Conservation (phyloP, 108 stramenopile genomes). For the Hondaea fermentalgiana region DNA sequence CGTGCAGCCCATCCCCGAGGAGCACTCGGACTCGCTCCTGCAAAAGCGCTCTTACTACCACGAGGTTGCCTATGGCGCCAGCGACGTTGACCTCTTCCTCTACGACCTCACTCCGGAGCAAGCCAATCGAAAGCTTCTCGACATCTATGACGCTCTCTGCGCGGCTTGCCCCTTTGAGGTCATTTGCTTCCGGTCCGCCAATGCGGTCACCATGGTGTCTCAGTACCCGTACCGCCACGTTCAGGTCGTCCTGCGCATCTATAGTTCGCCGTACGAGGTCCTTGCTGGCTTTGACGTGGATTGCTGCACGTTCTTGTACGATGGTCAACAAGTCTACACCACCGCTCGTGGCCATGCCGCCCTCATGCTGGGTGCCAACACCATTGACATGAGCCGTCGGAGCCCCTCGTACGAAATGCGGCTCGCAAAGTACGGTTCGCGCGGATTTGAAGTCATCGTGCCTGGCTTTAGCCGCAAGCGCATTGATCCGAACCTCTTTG, state of each 20-base stretch:
- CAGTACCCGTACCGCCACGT: slow-evolving; percentile 47
- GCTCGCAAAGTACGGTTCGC: slow-evolving; percentile 44
- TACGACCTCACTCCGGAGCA: slow-evolving; percentile 35
- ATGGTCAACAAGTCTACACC: slow-evolving; percentile 33
- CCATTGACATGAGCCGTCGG: slow-evolving; percentile 40
- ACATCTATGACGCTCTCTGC: slow-evolving; percentile 41
- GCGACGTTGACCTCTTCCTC: slow-evolving; percentile 42
- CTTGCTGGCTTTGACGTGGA: slow-evolving; percentile 49
- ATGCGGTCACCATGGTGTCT: slow-evolving; percentile 38
- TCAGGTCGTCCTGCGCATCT: slow-evolving; percentile 42
- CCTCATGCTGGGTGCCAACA: slow-evolving; percentile 38
- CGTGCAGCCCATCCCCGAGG: slow-evolving; percentile 29
- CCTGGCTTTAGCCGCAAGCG: not conserved
- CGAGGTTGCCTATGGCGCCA: slow-evolving; percentile 19
- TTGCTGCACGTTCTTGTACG: slow-evolving; percentile 37
- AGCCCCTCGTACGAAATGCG: slow-evolving; percentile 49
- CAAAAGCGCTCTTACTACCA: slow-evolving; percentile 25
- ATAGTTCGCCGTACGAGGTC: slow-evolving; percentile 42
- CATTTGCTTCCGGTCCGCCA: slow-evolving; percentile 27
- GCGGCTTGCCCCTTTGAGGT: slow-evolving; percentile 37
- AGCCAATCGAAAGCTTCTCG: slow-evolving; percentile 28
- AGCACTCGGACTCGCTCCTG: not conserved
- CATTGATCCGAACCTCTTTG: slow-evolving; percentile 30
- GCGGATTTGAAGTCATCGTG: slow-evolving; percentile 34
- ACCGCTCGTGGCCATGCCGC: slow-evolving; percentile 40